Base-by-base conservation (phyloP, 148 eudicot species). In the Camellia japonica region DNA sequence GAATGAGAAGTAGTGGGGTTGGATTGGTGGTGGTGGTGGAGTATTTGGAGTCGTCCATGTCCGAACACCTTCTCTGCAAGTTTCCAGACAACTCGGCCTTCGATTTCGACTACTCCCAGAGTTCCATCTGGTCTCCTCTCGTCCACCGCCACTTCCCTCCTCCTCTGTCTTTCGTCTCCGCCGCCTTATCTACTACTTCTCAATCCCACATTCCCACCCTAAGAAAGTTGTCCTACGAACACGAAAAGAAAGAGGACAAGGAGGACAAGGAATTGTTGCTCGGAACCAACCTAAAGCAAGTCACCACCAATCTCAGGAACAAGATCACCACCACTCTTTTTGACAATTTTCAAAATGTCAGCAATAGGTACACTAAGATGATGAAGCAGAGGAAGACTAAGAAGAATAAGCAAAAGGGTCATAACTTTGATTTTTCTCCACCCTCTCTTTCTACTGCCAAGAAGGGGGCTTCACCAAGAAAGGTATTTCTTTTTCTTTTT, bases 101-200 rank as follows among this genome's bases (percentile, higher is more conserved):
- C 79, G 97, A 87, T 75, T 93, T 91, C 86, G 91, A 93, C 82
- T 93, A 93, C 84, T 79, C 93, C 20, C 97, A 93, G 82, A 93
- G 97, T 71, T 88, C 97, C 6, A 85, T 93, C 43, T 93, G 97
- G 97, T 91, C 95, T 0, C 97, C 97, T 16, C 76, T 90, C 38
- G 38, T 30, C 38, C 38, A 30, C 38, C 38, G 38, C 38, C 38
- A 30, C 38, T 30, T 30, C 38, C 38, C 38, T 30, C 38, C 38
- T 30, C 38, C 38, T 30, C 38, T 1, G 38, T 30, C 38, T 1
- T 30, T 30, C 38, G 38, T 30, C 38, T 30, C 38, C 1, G 38
- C 38, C 38, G 38, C 38, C 38, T 30, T 30, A 30, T 30, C 38
- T 30, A 30, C 38, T 30, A 30, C 38, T 30, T 30, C 38, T 30